A percentile compares a stretch with the other conserved stretches of the same genome.
phyloP scores from a whole-genome alignment of 768 basidiomycete species.

The Suillus subluteus region DNA sequence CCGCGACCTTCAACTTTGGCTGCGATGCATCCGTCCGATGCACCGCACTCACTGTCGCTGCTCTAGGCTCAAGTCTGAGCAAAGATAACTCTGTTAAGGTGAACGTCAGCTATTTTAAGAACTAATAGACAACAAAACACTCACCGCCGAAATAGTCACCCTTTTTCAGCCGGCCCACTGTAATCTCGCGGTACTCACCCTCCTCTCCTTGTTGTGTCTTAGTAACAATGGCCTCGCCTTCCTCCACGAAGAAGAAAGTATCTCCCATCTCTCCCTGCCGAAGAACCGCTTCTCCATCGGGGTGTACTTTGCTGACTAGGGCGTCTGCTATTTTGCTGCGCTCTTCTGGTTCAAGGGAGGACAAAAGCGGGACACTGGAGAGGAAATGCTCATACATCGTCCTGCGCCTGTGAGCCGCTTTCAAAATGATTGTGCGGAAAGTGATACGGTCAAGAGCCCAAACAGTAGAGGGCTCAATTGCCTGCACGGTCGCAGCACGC shows the following conservation, averaged over 20 bases:
- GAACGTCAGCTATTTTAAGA: slow-evolving; percentile 12
- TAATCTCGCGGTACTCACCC: slow-evolving; percentile 62
- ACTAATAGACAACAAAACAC: slow-evolving; percentile 24
- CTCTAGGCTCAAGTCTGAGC: slow-evolving; percentile 85
- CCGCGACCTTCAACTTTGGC: slow-evolving; percentile 88
- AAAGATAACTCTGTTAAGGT: slow-evolving; percentile 78
- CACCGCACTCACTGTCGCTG: slow-evolving; percentile 93
- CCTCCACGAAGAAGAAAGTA: slow-evolving; percentile 97
- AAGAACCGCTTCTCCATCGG: slow-evolving; percentile 87
- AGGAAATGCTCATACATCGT: slow-evolving; percentile 98
- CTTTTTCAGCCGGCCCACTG: slow-evolving; percentile 77
- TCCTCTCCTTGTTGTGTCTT: slow-evolving; percentile 68
- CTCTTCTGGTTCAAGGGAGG: slow-evolving; percentile 84
- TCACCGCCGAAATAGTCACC: slow-evolving; percentile 99
- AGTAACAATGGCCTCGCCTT: slow-evolving; percentile 86
- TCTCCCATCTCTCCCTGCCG: slow-evolving; percentile 94
- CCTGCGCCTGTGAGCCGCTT: slow-evolving; percentile 86
- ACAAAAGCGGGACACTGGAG: slow-evolving; percentile 84
- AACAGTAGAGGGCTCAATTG: slow-evolving; percentile 78
- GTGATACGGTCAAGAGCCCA: slow-evolving; percentile 98
- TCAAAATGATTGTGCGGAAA: slow-evolving; percentile 96
- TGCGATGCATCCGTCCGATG: slow-evolving; percentile 43
- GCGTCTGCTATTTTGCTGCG: slow-evolving; percentile 98
- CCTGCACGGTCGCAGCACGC: slow-evolving; percentile 91
- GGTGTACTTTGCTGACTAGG: slow-evolving; percentile 79